phyloP scores from a whole-genome alignment of 208 protist genomes.

The Balamuthia mandrillaris region DNA sequence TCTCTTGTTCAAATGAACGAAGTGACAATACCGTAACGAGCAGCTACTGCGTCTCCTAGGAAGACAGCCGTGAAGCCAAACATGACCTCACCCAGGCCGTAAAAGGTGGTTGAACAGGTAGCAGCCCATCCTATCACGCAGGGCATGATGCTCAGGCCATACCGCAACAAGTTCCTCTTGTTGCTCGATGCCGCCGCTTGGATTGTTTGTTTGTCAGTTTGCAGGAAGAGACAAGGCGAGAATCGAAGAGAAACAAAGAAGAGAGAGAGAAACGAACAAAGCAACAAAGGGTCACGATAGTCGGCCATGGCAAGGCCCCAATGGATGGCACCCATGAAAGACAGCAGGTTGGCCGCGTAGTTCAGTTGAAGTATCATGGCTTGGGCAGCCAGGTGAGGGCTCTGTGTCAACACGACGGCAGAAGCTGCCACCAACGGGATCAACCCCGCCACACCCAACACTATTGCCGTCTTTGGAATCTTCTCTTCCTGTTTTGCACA shows the following conservation, averaged over 20 bases:
- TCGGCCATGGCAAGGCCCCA: conserved; percentile 21
- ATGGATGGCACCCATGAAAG: conserved; percentile 20
- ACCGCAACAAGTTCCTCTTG: no score
- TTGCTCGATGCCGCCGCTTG: no score
- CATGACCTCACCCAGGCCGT: not conserved
- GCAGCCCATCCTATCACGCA: not conserved
- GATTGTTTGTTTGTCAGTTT: no score
- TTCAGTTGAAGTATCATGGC: not conserved
- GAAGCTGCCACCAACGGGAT: conserved; percentile 14
- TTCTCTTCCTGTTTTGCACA: no score
- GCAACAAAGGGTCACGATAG: not conserved
- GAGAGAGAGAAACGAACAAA: no score
- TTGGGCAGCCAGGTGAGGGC: not conserved
- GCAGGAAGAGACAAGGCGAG: no score
- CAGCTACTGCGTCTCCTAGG: not conserved
- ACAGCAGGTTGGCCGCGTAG: not conserved
- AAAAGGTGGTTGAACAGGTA: not conserved
- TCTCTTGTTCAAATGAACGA: no score
- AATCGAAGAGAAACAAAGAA: no score
- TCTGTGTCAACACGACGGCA: not conserved
- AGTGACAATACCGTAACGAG: no score
- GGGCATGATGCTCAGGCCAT: not conserved
- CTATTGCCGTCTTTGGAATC: not conserved
- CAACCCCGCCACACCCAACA: not conserved
- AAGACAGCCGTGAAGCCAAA: not conserved